Conservation (phyloP, 2,329 filamentous ascomycete genomes). For the Nakataea oryzae region DNA sequence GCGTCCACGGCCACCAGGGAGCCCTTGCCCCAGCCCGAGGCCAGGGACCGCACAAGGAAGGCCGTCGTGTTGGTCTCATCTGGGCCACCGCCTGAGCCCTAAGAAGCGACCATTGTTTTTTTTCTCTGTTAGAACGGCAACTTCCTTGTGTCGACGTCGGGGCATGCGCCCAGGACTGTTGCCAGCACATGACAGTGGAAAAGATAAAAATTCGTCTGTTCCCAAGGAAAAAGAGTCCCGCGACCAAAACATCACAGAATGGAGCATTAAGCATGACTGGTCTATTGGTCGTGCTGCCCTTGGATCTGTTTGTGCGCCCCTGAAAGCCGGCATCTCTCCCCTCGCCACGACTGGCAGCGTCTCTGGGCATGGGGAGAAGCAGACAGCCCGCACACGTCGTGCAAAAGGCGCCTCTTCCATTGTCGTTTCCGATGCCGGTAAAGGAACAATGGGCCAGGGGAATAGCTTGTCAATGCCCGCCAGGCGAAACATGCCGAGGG, state of each 20-base stretch:
- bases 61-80: conserved; percentile 84
- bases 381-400: not conserved
- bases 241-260: not conserved
- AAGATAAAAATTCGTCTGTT: not conserved
- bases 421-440: too few relatives aligned
- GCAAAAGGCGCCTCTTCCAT: not conserved
- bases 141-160: not conserved
- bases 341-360: not conserved
- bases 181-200: too few relatives aligned
- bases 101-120: too few relatives aligned
- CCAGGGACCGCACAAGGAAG: conserved; percentile 74
- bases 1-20: conserved; percentile 90
- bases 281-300: too few relatives aligned
- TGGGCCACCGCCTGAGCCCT: conserved; percentile 87
- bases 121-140: not conserved
- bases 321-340: not conserved
- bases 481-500: not conserved
- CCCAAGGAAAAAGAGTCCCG: not conserved
- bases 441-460: not conserved
- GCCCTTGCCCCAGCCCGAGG: conserved; percentile 68
- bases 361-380: not conserved
- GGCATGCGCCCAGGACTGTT: not conserved
- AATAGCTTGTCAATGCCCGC: not conserved
- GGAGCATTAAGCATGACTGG: not conserved
- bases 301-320: too few relatives aligned